phyloP scores from a whole-genome alignment of 768 basidiomycete genomes.

The Stropharia rugosoannulata region DNA sequence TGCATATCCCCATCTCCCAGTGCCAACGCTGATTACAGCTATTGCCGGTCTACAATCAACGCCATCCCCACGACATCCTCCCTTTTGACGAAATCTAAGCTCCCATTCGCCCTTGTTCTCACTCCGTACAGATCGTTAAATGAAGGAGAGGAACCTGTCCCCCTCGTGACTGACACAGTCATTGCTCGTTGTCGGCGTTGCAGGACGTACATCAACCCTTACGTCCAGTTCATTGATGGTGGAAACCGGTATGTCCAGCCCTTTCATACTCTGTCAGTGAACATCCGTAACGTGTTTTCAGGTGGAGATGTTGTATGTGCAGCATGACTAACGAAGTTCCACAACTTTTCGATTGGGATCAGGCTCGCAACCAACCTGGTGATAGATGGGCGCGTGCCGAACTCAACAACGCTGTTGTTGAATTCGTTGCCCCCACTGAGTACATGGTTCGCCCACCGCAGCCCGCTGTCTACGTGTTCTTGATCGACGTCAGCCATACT shows the following conservation, averaged over 20 bases:
- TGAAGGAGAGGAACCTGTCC: conserved; percentile 80
- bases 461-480: conserved; percentile 94
- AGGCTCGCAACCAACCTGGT: conserved; percentile 87
- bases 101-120: conserved; percentile 86
- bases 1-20: conserved; percentile 74
- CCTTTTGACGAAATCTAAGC: conserved; percentile 83
- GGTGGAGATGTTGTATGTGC: conserved; percentile 99
- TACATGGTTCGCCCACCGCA: conserved; percentile 99
- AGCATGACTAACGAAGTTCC: conserved; percentile 98
- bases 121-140: conserved; percentile 89
- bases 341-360: conserved; percentile 98
- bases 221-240: conserved; percentile 96
- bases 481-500: conserved; percentile 93
- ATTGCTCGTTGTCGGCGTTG: conserved; percentile 96
- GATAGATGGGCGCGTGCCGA: conserved; percentile 95
- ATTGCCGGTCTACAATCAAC: conserved; percentile 90
- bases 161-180: conserved; percentile 90
- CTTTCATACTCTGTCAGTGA: background rate
- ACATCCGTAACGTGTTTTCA: conserved; percentile 19
- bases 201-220: conserved; percentile 97
- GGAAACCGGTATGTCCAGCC: conserved; percentile 68
- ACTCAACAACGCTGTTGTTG: conserved; percentile 91
- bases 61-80: conserved; percentile 91
- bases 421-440: conserved; percentile 96
- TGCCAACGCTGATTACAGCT: conserved; percentile 87